Evolutionary conservation across 1,284 basidiomycete species (phyloP), one percentile per base, ranked within the genome.

Genomic region (Ustilago hordei): DNA sequence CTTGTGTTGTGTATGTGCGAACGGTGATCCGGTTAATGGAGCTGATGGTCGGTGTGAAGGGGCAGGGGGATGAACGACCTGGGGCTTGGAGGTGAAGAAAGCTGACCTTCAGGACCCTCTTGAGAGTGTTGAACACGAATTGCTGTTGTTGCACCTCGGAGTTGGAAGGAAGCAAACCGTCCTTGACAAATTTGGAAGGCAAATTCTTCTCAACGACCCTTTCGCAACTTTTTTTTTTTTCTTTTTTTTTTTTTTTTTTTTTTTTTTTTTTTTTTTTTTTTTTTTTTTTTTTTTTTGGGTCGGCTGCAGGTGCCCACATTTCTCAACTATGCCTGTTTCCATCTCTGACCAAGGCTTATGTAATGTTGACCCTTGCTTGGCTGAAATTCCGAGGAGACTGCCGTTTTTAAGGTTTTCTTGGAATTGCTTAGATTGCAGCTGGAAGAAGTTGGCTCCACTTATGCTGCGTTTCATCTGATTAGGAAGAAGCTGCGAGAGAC

Each of bases 131-230:
- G 43, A 45, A n/a, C 32, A 8, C 9, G 38, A 50, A 9, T 12
- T 58, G 23, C 41, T 48, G 19, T 23, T 15, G 15, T 36, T 39
- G 57, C 64, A 47, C 23, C n/a, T n/a, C n/a, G n/a, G n/a, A n/a
- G n/a, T n/a, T n/a, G n/a, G n/a, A n/a, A n/a, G n/a, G n/a, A n/a
- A n/a, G n/a, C n/a, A n/a, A n/a, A n/a, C n/a, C n/a, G n/a, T n/a
- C n/a, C n/a, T n/a, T n/a, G n/a, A n/a, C n/a, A n/a, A 72, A 72
- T 72, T 67, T 68, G 56, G 43, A 38, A 39, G n/a, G n/a, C 43
- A 72, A 67, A 64, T 64, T 72, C 70, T 73, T 73, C 70, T 67
- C 55, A 58, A 61, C 70, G 64, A 68, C 70, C 70, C 61, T 67
- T 59, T 55, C 2, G 39, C 57, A 28, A 35, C 43, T 55, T 58